Evolutionary conservation across 1,139 yeast genomes (phyloP), one percentile per base, ranked within the genome.

Genomic region (Blastobotrys malaysiensis): DNA sequence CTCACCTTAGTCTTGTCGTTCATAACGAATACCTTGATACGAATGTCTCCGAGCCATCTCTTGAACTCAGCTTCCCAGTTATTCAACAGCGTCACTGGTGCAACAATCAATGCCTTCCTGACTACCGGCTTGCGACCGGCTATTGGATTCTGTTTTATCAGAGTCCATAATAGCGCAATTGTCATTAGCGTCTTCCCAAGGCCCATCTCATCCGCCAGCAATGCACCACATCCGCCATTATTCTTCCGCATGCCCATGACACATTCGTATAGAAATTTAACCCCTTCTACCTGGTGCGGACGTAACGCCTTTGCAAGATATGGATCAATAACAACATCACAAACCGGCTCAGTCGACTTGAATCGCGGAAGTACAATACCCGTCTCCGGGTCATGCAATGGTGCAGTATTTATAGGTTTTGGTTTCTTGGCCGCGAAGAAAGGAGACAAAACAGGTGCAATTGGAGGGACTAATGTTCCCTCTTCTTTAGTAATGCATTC

Each of bases 131-230:
- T 65, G 45, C 68, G 65, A 1, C 71, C 74, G 47, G 65, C 68
- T 48, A 69, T 65, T 0, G 96, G 96, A 16, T 82, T 81, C 63
- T 89, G 97, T 61, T 81, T 84, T 31, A 89, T 68, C 19, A 95
- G 69, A 0, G 97, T 89, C 95, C 96, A 89, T 2, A 93, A 77
- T 43, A 90, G 67, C 0, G 96, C 67, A 3, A 93, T 91, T 0
- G 97, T 83, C 81, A 86, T 90, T 43, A 93, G 71, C 0, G 98
- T 91, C 66, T 93, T 93, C 0, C 99, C 99, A 22, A 93, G 74
- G 0, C 99, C 99, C 99, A 93, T 93, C 65, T 93, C 98, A 69
- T 93, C 99, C 0, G 99, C 99, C 50, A 93, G 70, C 6, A 93
- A 72, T 1, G 95, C 93, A 0, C 99, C 98, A 49, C 73, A 67